Percentiles rank a stretch among this genome's conserved stretches.
Evolutionary conservation across 306 rosid species (phyloP).

Genomic region (Quercus rubra): DNA sequence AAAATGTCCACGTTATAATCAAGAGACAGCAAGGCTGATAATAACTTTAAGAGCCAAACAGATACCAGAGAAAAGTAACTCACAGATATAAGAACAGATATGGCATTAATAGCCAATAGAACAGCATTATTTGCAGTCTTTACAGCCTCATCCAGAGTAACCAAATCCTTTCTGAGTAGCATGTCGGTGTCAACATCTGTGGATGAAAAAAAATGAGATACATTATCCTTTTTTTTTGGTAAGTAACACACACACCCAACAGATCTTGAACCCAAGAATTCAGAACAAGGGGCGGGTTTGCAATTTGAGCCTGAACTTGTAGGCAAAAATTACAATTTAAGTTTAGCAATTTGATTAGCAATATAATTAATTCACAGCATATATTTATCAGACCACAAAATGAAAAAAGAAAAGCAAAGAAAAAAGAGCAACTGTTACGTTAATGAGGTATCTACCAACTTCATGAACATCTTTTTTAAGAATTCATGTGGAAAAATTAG

Average conservation of each 20-base stretch:
- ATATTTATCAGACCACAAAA: neutral
- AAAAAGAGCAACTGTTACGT: neutral
- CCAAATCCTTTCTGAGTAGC: slow-evolving; percentile 80
- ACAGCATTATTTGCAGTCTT: slow-evolving; percentile 92
- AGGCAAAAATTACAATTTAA: neutral
- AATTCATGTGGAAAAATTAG: no score
- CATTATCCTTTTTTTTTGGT: neutral
- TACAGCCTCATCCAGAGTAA: slow-evolving; percentile 93
- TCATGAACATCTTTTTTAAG: neutral
- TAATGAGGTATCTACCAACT: neutral
- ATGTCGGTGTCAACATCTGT: slow-evolving; percentile 79
- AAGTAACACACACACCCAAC: slow-evolving; percentile 1
- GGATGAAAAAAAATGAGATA: slow-evolving; percentile 3
- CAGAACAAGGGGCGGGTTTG: no score
- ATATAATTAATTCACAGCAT: neutral
- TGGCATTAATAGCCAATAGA: slow-evolving; percentile 69
- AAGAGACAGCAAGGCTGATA: slow-evolving; percentile 11
- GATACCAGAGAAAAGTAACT: slow-evolving; percentile 38
- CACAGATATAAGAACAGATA: slow-evolving; percentile 71
- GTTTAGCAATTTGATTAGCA: neutral
- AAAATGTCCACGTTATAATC: slow-evolving; percentile 26
- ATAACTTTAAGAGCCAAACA: slow-evolving; percentile 17
- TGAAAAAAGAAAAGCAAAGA: neutral
- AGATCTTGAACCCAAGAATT: neutral
- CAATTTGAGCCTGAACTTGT: no score